Evolutionary conservation across 106 monocot species (phyloP).

Genomic region (Gastrodia elata): DNA sequence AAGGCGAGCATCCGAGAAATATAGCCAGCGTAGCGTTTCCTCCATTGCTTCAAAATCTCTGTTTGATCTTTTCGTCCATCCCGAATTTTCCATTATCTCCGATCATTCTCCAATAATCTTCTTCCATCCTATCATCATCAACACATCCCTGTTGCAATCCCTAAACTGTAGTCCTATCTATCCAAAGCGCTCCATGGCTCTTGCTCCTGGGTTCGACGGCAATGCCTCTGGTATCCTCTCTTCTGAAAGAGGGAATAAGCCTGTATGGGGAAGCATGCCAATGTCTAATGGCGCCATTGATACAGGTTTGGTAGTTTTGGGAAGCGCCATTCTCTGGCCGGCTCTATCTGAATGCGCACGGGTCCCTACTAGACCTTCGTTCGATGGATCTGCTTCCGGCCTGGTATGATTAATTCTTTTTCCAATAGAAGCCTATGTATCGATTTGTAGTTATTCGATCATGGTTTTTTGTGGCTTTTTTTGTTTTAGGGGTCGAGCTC

Average conservation of each 20-base stretch:
- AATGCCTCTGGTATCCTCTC: background rate
- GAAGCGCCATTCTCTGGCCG: background rate
- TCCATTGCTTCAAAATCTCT: background rate
- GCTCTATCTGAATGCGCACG: slow-evolving; percentile 1
- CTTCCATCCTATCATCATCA: slow-evolving; percentile 1
- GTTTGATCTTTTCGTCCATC: background rate
- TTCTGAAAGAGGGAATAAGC: background rate
- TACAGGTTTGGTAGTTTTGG: background rate
- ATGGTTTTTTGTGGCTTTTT: background rate
- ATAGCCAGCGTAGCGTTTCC: background rate
- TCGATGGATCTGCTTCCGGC: background rate
- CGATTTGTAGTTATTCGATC: background rate
- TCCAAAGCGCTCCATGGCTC: background rate
- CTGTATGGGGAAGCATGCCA: background rate
- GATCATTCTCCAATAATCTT: background rate
- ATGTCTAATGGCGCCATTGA: background rate
- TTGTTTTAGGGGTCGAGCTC: background rate
- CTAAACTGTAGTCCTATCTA: background rate
- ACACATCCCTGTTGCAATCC: background rate
- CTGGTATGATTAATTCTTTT: background rate
- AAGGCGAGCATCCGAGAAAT: background rate
- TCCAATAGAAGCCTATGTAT: background rate
- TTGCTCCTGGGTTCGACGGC: background rate
- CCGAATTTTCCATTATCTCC: background rate
- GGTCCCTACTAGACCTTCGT: background rate